These are phyloP conservation scores for Suillus clintonianus DNA, from an alignment of 768 basidiomycete species.

Conservation along the genomic window DNA sequence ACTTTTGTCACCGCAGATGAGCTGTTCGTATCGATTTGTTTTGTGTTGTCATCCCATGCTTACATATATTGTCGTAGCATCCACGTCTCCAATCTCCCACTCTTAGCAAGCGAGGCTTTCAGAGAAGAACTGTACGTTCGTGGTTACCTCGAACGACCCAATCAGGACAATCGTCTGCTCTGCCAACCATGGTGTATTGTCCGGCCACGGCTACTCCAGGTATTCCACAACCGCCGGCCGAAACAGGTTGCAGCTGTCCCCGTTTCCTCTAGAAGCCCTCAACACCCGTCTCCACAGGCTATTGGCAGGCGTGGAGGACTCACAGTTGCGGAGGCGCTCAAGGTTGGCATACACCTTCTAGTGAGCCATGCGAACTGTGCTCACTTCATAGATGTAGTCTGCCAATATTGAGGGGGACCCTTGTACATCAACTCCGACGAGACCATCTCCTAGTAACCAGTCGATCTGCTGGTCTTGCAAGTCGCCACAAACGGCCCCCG, in stretches of 20 bases:
- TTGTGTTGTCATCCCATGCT: background rate
- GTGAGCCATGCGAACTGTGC: background rate
- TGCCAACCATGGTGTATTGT: background rate
- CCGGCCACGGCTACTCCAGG: background rate
- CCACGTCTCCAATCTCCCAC: slow-evolving; percentile 13
- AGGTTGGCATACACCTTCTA: background rate
- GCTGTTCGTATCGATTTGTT: background rate
- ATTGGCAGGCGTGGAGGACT: slow-evolving; percentile 23
- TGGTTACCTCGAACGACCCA: slow-evolving; percentile 27
- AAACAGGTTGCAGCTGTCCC: background rate
- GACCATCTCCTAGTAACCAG: slow-evolving; percentile 5
- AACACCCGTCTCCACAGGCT: slow-evolving; percentile 12
- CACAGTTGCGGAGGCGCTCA: slow-evolving; percentile 15
- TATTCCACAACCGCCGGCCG: background rate
- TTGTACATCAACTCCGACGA: background rate
- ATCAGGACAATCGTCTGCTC: background rate
- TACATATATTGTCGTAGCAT: slow-evolving; percentile 12
- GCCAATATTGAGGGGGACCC: background rate
- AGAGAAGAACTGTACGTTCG: slow-evolving; percentile 28
- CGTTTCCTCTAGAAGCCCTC: background rate
- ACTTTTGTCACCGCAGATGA: background rate
- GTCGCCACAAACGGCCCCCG: slow-evolving; percentile 5
- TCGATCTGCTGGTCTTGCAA: slow-evolving; percentile 12
- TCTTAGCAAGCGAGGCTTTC: slow-evolving; percentile 29
- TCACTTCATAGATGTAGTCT: background rate